Evolutionary conservation across 2,329 filamentous ascomycete genomes (phyloP), one percentile per base, ranked within the genome.

Genomic region (Huntiella bhutanensis): DNA sequence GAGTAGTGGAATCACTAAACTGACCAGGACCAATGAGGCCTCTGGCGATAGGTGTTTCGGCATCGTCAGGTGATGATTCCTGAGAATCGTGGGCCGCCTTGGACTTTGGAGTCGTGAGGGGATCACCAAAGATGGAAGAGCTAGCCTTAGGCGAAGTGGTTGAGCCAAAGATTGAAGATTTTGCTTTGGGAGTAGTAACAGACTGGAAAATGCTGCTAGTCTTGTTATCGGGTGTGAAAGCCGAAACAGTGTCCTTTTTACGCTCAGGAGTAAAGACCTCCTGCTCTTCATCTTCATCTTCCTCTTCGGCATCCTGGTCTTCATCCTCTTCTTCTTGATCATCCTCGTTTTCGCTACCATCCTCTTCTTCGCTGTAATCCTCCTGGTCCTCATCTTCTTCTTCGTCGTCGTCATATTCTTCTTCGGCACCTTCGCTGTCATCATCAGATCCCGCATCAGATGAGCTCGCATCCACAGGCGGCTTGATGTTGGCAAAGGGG

Each of bases 1-100:
- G 70, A 1, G 70, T 73, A 2, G 65, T 67, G 2, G 64, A 66
- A 43, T 58, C 39, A 37, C 35, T 45, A 40, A 50, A 48, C 13
- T 43, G 34, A 15, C 22, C 28, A 5, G 28, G 35, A 16, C 38
- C 40, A 13, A 41, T 45, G 11, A 28, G 32, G 4, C 22, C 7
- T 33, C 34, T 48, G 10, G 41, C 19, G 11, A 41, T 43, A 3
- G 40, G 41, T 8, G 41, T 42, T 22, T 42, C 46, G 10, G 35
- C 49, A 4, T 41, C 43, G 6, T 45, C 48, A 4, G 49, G 40
- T 2, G 48, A 41, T n/a, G 19, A 33, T 7, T 38, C 16, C 15
- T 32, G 19, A 11, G 35, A 33, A n/a, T 11, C 48, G 17, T 47
- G 35, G 13, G 36, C 41, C 11, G 17, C 19, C 45, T 50, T 50